Base-by-base conservation (phyloP, 2,329 filamentous ascomycete species). In the Alternaria viburni region DNA sequence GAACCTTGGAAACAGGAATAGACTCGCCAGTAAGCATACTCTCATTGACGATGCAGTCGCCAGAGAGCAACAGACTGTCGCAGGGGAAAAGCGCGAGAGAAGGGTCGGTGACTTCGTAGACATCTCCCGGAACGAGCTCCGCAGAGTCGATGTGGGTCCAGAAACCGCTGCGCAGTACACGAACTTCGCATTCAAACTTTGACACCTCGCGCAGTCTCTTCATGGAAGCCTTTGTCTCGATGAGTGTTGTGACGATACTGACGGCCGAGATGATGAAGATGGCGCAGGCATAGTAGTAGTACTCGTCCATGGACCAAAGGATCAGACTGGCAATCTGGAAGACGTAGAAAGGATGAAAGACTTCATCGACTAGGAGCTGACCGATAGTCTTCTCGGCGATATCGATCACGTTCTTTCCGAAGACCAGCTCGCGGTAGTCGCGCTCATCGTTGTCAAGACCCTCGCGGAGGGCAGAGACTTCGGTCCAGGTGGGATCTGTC, bases 21-120 rank as follows among this genome's bases (percentile, higher is more conserved):
- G 96, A 98, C 83, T 99, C 96, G 61, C 95, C 89, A 43, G 96
- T 99, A 36, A 99, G 87, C 96, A 99, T 99, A 81, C 96, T 98
- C 81, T 99, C 96, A 74, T 99, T 99, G 69, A 99, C 94, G 66
- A 99, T 98, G 74, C 94, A 97, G 80, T 99, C 96, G 44, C 96
- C 96, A 56, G 92, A 93, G 0, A 99, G 86, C 6, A 99, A 83
- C 32, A 99, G 83, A 78, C 95, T 97, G 79, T 99, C 96, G 74
- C 93, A 96, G 1, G 96, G 96, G 66, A 98, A 91, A 71, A 97
- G 92, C 4, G 88, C 88, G 25, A 99, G 84, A 15, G 90, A 93
- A 2, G 96, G 96, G 79, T 99, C 96, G 61, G 95, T 97, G 54
- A 99, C 88, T 83, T 99, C 96, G 80, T 97, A 99, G 7, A 99